These are phyloP conservation scores for Ascochyta pisi DNA, from an alignment of 2,329 filamentous ascomycete genomes.

Conservation along the genomic window DNA sequence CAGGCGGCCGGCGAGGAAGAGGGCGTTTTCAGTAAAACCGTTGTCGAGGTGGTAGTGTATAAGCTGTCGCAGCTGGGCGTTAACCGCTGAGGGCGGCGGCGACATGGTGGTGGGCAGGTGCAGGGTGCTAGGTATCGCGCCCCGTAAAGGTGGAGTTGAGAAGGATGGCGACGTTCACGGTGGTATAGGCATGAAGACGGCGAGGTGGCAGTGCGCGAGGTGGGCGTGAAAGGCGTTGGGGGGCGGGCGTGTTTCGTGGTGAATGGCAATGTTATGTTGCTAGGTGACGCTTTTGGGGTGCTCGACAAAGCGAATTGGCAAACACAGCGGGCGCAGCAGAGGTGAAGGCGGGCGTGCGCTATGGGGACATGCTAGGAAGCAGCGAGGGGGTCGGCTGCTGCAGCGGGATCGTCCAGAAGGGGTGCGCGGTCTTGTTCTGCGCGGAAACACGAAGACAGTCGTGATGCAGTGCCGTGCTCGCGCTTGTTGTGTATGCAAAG, in stretches of 20 bases:
- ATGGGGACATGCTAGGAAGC: conserved; percentile 23
- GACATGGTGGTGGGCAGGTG: conserved; percentile 56
- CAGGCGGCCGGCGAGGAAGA: conserved; percentile 90
- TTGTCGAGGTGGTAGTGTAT: conserved; percentile 86
- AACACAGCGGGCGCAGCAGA: conserved; percentile 30
- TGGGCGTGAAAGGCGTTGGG: conserved; percentile 2
- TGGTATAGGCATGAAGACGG: conserved; percentile 38
- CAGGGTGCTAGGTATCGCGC: conserved; percentile 11
- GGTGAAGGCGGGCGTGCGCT: conserved; percentile 17
- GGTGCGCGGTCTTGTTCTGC: conserved; percentile 19
- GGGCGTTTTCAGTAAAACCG: conserved; percentile 83
- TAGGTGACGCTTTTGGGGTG: conserved; percentile 43
- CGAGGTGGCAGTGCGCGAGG: conserved; percentile 1
- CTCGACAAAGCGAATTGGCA: conserved; percentile 50
- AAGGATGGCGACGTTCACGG: conserved; percentile 14
- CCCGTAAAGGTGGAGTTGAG: conserved; percentile 14
- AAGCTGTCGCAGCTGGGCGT: conserved; percentile 68
- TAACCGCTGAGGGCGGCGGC: conserved; percentile 62
- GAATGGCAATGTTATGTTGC: conserved; percentile 40
- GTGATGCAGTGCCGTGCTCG: conserved; percentile 28
- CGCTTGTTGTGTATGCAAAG: conserved; percentile 34
- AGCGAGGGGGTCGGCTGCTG: conserved; percentile 19
- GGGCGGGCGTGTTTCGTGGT: conserved; percentile 24
- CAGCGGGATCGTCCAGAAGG: conserved; percentile 4
- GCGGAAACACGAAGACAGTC: conserved; percentile 13